Base-by-base conservation (phyloP, 208 protist species). In the Zelonia costaricensis region DNA sequence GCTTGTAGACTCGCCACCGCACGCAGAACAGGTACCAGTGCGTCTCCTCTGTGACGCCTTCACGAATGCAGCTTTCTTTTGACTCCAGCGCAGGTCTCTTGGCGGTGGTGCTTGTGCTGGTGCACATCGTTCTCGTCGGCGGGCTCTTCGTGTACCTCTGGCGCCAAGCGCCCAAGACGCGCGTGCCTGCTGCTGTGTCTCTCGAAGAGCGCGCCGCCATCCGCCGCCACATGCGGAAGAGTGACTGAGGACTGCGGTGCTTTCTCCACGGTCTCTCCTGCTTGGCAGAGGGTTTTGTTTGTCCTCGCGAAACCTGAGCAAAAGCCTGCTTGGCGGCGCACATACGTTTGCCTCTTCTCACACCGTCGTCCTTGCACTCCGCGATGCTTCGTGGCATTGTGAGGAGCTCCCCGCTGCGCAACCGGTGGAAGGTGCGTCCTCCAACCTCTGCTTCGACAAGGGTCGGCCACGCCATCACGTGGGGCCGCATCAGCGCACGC, bases 401-500 rank as follows among this genome's bases (percentile, higher is more conserved):
- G 2, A 28, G 36, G 4, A 44, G 51, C 27, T 6, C 22, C n/a
- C 4, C 30, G 12, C 18, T 57, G 35, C n/a, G 20, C 43, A 52
- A n/a, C 33, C 64, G 55, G 36, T 73, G 58, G 58, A 39, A 18
- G 25, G 7, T 73, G 43, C 58, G 40, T 25, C 12, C 18, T 0
- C 30, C 40, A 5, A 27, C 12, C 15, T 12, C 12, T 0, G 10
- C 23, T 10, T n/a, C n/a, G n/a, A 51, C 22, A n/a, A 53, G 53
- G 43, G 28, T 43, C 2, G 20, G 48, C 27, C 22, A 44, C 5
- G 10, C 54, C 0, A 38, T 78, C 3, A 48, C 16, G 13, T 80
- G 61, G 69, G 74, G 74, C n/a, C 48, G 45, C n/a, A 65, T 80
- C 20, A 80, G 74, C n/a, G 61, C 63, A 25, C 45, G 43, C 0